phyloP scores from a whole-genome alignment of 352 stramenopile genomes.

The Plasmopara halstedii region DNA sequence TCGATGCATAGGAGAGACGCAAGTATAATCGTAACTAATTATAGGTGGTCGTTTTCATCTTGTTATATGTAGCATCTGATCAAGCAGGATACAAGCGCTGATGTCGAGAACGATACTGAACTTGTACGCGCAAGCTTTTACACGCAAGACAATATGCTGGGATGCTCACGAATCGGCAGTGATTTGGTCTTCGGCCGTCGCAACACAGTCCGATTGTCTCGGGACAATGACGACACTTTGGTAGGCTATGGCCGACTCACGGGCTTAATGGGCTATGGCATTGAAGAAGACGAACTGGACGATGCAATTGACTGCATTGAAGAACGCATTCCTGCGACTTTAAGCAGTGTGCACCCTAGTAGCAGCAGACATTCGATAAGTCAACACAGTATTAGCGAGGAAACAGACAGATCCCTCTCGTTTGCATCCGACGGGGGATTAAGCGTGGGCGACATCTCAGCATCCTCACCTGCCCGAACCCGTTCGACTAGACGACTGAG shows the following conservation, averaged over 20 bases:
- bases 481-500: conserved; percentile 29
- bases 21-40: background rate
- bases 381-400: conserved; percentile 42
- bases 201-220: conserved; percentile 13
- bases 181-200: conserved; percentile 41
- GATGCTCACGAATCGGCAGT: conserved; percentile 29
- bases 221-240: conserved; percentile 4
- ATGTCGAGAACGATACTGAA: conserved; percentile 26
- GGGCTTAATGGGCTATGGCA: conserved; percentile 26
- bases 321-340: conserved; percentile 14
- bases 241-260: conserved; percentile 23
- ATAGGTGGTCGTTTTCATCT: conserved; percentile 1
- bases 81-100: conserved; percentile 25
- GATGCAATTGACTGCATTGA: conserved; percentile 24
- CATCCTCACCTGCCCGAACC: conserved; percentile 18
- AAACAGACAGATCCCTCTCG: conserved; percentile 61
- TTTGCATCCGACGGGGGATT: conserved; percentile 50
- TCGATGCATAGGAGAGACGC: background rate
- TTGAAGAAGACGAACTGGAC: conserved; percentile 27
- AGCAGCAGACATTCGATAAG: conserved; percentile 25
- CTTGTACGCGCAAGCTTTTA: conserved; percentile 38
- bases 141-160: conserved; percentile 28
- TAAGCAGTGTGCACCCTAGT: conserved; percentile 9
- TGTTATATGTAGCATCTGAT: conserved; percentile 31
- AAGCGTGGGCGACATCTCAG: conserved; percentile 24